A percentile compares a stretch with the other conserved stretches of the same genome.
Conservation (phyloP, 495 filamentous ascomycete species). For the Tuber calosporum region DNA sequence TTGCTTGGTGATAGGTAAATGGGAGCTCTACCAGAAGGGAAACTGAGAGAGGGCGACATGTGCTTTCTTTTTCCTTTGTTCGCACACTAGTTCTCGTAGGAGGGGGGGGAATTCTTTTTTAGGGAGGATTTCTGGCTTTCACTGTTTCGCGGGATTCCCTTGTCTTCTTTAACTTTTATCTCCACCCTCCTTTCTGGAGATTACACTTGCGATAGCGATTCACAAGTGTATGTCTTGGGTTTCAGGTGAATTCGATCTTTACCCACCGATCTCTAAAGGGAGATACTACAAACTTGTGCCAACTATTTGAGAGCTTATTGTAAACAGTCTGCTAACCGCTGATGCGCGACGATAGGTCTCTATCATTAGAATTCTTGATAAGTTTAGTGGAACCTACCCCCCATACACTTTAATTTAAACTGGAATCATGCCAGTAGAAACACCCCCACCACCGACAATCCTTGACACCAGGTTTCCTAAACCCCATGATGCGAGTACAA, state of each 20-base stretch:
- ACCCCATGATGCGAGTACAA: too few relatives aligned
- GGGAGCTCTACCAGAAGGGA: not conserved
- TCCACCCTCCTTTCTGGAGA: not conserved
- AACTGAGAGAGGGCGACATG: not conserved
- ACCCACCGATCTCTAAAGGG: not conserved
- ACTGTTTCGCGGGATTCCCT: not conserved
- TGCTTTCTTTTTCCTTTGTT: not conserved
- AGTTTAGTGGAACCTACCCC: not conserved
- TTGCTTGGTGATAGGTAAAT: slow-evolving; percentile 5
- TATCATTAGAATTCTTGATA: not conserved
- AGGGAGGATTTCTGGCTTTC: not conserved
- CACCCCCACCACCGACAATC: not conserved
- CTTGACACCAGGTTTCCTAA: not conserved
- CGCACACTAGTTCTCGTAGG: not conserved
- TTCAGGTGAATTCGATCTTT: not conserved
- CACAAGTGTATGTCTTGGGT: not conserved
- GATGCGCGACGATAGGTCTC: not conserved
- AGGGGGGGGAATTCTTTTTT: not conserved
- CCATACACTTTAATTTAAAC: not conserved
- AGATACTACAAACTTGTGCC: not conserved
- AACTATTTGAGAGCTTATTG: not conserved
- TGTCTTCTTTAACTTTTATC: not conserved
- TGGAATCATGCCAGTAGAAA: not conserved
- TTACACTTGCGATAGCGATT: not conserved
- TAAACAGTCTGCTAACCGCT: not conserved